Conservation (phyloP, 169 alveolate species). For the Plasmodium coatneyi region DNA sequence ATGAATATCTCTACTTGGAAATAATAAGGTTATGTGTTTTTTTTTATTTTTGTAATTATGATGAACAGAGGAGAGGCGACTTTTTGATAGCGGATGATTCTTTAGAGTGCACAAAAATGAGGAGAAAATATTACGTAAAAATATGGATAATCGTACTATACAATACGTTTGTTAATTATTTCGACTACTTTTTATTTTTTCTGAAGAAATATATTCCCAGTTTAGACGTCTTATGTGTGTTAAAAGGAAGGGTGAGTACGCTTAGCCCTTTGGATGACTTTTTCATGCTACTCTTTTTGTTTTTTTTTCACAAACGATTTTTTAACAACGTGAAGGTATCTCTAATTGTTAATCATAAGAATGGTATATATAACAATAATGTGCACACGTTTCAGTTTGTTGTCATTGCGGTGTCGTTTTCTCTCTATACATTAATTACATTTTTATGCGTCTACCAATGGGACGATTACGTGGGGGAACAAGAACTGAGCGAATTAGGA, state of each 20-base stretch:
- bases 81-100: constrained; percentile 57
- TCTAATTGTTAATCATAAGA: constrained; percentile 21
- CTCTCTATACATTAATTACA: constrained; percentile 32
- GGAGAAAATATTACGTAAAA: constrained; percentile 15
- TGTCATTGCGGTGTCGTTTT: constrained; percentile 19
- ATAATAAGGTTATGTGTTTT: constrained; percentile 58
- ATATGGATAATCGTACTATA: constrained; percentile 42
- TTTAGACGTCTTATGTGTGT: background rate
- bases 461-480: background rate
- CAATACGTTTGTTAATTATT: constrained; percentile 41
- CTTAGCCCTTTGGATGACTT: constrained; percentile 13
- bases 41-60: constrained; percentile 70
- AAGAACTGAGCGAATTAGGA: background rate
- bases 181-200: constrained; percentile 15
- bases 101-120: constrained; percentile 26
- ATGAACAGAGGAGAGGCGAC: constrained; percentile 31
- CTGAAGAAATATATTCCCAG: constrained; percentile 19
- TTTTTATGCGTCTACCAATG: constrained; percentile 40
- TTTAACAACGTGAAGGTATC: constrained; percentile 2
- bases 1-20: constrained; percentile 67
- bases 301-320: constrained; percentile 47
- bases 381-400: constrained; percentile 49
- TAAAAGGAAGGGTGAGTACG: background rate
- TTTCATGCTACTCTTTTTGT: constrained; percentile 30
- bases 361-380: constrained; percentile 49